A percentile compares a stretch with the other conserved stretches of the same genome.
Evolutionary conservation across 805 yeast genomes (phyloP).

Genomic region (Cyberlindnera mississippiensis): DNA sequence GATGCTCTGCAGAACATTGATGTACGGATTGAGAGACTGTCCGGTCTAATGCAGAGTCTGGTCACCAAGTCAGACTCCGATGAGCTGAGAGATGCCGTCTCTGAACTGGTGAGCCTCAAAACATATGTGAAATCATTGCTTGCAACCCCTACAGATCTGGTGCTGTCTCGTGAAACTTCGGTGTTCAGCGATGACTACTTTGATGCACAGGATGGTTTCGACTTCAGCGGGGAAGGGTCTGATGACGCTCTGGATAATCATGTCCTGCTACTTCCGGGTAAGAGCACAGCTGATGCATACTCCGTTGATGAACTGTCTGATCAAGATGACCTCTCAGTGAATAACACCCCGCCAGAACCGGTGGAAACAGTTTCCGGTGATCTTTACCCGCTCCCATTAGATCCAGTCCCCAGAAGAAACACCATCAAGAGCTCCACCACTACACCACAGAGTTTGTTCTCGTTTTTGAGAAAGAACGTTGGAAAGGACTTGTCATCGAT

Average conservation of each 20-base stretch:
- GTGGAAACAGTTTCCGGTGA: constrained; percentile 23
- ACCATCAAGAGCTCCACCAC: constrained; percentile 56
- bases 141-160: constrained; percentile 5
- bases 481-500: constrained; percentile 85
- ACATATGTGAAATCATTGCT: constrained; percentile 11
- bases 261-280: constrained; percentile 22
- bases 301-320: constrained; percentile 27
- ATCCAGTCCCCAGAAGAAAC: constrained; percentile 42
- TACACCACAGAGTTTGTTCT: constrained; percentile 77
- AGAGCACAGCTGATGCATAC: constrained; percentile 7
- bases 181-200: constrained; percentile 45
- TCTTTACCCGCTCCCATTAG: constrained; percentile 68
- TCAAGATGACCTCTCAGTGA: constrained; percentile 20
- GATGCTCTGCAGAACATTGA: constrained; percentile 4
- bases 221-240: constrained; percentile 34
- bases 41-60: background rate
- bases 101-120: constrained; percentile 8
- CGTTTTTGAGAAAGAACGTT: constrained; percentile 81
- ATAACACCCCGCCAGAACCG: constrained; percentile 1
- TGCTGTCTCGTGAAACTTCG: constrained; percentile 27
- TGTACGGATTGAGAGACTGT: constrained; percentile 6
- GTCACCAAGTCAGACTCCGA: background rate
- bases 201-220: constrained; percentile 50
- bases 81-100: constrained; percentile 1
- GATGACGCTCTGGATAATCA: constrained; percentile 19